Conservation (phyloP, 2,329 filamentous ascomycete species). For the Blumeriella jaapii region DNA sequence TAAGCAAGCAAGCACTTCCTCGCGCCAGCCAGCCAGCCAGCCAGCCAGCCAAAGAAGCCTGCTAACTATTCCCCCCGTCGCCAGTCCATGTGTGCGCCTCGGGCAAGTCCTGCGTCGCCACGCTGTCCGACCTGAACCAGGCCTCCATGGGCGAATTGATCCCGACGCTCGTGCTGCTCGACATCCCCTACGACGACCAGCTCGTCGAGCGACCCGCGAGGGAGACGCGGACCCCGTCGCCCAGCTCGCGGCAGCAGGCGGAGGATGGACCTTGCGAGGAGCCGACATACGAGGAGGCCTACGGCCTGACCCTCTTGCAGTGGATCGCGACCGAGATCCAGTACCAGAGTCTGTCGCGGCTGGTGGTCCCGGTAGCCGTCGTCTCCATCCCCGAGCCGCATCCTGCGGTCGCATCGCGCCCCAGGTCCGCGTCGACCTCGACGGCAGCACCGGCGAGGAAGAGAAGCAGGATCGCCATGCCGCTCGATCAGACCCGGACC, state of each 20-base stretch:
- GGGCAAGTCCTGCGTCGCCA: constrained; percentile 39
- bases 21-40: too few relatives aligned
- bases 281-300: constrained; percentile 32
- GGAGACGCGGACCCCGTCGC: constrained; percentile 25
- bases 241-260: constrained; percentile 27
- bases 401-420: constrained; percentile 10
- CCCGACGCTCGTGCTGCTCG: constrained; percentile 44
- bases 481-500: constrained; percentile 38
- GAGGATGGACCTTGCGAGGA: constrained; percentile 31
- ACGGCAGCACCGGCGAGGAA: constrained; percentile 14
- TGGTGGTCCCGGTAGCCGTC: constrained; percentile 37
- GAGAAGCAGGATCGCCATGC: constrained; percentile 29
- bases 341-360: constrained; percentile 35
- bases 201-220: constrained; percentile 24
- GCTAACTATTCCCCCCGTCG: constrained; percentile 14
- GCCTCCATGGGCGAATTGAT: constrained; percentile 33
- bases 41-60: background rate
- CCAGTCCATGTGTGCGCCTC: constrained; percentile 42
- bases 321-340: constrained; percentile 38
- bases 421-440: constrained; percentile 13
- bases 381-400: constrained; percentile 27
- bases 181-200: constrained; percentile 35
- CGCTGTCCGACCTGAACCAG: constrained; percentile 39
- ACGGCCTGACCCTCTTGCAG: constrained; percentile 36
- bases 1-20: too few relatives aligned